phyloP scores from a whole-genome alignment of 768 basidiomycete genomes.

The Coprinopsis strossmayeri region DNA sequence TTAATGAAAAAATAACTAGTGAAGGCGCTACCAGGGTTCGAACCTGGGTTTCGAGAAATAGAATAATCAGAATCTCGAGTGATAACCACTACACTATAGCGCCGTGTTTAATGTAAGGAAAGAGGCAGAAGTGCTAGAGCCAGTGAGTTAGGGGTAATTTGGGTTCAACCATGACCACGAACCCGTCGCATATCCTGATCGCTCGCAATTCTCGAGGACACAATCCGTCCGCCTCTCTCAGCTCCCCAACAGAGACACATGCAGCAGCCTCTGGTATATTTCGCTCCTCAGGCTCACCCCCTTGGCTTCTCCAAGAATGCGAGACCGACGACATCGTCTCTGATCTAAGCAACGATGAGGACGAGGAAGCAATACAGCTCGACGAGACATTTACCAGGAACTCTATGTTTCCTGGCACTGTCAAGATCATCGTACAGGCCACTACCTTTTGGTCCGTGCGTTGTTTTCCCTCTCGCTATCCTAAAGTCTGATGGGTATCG shows the following conservation, averaged over 20 bases:
- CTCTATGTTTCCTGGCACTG: slow-evolving; percentile 70
- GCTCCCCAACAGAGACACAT: slow-evolving; percentile 83
- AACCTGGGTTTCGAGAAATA: slow-evolving; percentile 22
- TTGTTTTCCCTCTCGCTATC: neutral
- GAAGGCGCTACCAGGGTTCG: slow-evolving; percentile 21
- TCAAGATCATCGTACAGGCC: slow-evolving; percentile 85
- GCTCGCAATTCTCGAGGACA: slow-evolving; percentile 79
- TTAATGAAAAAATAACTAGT: neutral
- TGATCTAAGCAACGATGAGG: slow-evolving; percentile 59
- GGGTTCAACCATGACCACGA: slow-evolving; percentile 44
- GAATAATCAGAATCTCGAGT: slow-evolving; percentile 19
- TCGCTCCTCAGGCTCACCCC: slow-evolving; percentile 71
- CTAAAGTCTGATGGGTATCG: slow-evolving; percentile 1
- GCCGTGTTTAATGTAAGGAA: slow-evolving; percentile 8
- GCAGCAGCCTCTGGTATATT: slow-evolving; percentile 84
- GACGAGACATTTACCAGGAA: slow-evolving; percentile 72
- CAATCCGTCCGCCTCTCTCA: slow-evolving; percentile 74
- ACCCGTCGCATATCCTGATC: slow-evolving; percentile 85
- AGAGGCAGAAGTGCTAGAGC: neutral
- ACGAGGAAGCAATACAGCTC: slow-evolving; percentile 70
- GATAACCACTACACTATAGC: slow-evolving; percentile 24
- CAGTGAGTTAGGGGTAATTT: neutral
- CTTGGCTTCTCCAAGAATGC: slow-evolving; percentile 73
- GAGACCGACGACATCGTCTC: slow-evolving; percentile 66
- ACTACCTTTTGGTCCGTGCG: slow-evolving; percentile 82